Conservation (phyloP, 495 filamentous ascomycete genomes). For the Immersiella caudata region DNA sequence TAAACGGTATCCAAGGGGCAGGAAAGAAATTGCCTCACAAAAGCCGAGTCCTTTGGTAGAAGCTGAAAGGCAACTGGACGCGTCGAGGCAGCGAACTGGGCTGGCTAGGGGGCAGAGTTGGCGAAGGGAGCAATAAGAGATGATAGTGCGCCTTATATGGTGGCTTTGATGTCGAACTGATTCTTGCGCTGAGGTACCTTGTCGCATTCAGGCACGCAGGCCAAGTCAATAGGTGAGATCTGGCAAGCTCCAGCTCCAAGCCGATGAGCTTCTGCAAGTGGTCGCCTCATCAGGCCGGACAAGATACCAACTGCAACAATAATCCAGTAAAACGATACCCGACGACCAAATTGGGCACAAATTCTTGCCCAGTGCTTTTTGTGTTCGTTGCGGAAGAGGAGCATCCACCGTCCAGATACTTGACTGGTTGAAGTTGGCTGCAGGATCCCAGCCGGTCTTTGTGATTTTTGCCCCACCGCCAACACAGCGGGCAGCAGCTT, state of each 20-base stretch:
- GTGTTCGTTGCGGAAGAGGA: constrained; percentile 6
- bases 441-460: constrained; percentile 1
- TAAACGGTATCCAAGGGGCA: background rate
- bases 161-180: too few relatives aligned
- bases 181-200: too few relatives aligned
- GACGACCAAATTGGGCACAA: constrained; percentile 20
- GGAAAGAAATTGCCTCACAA: too few relatives aligned
- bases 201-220: background rate
- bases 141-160: too few relatives aligned
- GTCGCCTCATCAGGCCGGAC: background rate
- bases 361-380: background rate
- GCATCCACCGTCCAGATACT: background rate
- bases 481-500: constrained; percentile 33
- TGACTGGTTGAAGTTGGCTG: constrained; percentile 18
- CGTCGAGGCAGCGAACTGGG: too few relatives aligned
- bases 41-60: too few relatives aligned
- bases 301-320: background rate
- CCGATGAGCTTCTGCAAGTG: background rate
- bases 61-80: too few relatives aligned
- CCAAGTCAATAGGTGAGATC: background rate
- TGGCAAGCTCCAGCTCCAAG: background rate
- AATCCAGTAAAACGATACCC: constrained; percentile 6
- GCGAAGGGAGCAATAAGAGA: too few relatives aligned
- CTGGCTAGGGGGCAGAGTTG: too few relatives aligned
- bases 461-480: constrained; percentile 32